These are phyloP conservation scores for Gryganskiella cystojenkinii DNA, from an alignment of 192 early-diverging fungal species.

Conservation along the genomic window DNA sequence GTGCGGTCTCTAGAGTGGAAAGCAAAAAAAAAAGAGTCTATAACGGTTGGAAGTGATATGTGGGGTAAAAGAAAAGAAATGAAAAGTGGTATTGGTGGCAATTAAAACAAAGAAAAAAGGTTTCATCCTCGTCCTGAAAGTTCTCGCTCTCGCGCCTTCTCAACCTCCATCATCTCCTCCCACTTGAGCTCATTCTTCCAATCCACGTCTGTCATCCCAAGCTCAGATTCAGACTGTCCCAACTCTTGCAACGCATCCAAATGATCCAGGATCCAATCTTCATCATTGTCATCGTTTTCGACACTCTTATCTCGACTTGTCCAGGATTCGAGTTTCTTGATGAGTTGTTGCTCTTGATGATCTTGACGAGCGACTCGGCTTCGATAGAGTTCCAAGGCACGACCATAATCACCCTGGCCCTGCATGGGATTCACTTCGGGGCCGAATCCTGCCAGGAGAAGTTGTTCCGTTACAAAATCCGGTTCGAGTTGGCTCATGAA, in stretches of 20 bases:
- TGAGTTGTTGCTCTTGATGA: slow-evolving; percentile 19
- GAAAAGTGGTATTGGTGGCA: no score
- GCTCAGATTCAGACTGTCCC: slow-evolving; percentile 3
- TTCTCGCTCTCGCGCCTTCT: slow-evolving; percentile 22
- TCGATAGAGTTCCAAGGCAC: slow-evolving; percentile 38
- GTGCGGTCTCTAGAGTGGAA: no score
- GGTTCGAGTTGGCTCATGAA: slow-evolving; percentile 2
- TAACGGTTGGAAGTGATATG: no score
- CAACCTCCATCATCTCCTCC: slow-evolving; percentile 47
- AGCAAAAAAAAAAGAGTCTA: no score
- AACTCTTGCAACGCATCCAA: slow-evolving; percentile 10
- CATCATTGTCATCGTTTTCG: slow-evolving; percentile 8
- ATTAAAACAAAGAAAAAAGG: no score
- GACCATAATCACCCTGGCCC: slow-evolving; percentile 26
- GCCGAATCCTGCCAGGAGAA: slow-evolving; percentile 41
- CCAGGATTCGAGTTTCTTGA: slow-evolving; percentile 15
- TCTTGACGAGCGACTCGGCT: slow-evolving; percentile 33
- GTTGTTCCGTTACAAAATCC: slow-evolving; percentile 16
- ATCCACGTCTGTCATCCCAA: slow-evolving; percentile 36
- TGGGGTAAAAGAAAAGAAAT: no score
- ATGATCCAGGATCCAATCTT: slow-evolving; percentile 20
- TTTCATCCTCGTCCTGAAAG: slow-evolving; percentile 17
- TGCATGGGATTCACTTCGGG: slow-evolving; percentile 27
- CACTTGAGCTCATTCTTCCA: slow-evolving; percentile 47
- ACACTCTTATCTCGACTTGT: neutral